Evolutionary conservation across 164 flowering plant genomes (phyloP).

Genomic region (Taxillus chinensis): DNA sequence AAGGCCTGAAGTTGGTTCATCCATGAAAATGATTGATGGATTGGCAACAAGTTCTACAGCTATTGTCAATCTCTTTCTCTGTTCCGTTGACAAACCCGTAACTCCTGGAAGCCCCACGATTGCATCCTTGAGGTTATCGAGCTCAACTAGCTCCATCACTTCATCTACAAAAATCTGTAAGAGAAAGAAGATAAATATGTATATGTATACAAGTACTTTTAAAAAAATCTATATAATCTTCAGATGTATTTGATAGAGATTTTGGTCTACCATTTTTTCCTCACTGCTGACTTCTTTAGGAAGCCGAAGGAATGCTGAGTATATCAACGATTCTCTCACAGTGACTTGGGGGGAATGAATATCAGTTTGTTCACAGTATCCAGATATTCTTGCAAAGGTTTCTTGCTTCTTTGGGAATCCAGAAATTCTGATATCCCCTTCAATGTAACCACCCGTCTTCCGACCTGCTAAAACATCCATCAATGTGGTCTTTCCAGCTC

Average conservation of each 20-base stretch:
- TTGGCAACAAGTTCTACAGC: conserved; percentile 98
- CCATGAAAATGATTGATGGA: conserved; percentile 97
- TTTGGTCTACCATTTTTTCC: conserved; percentile 56
- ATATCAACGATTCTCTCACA: conserved; percentile 67
- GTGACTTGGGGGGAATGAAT: conserved; percentile 78
- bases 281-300: conserved; percentile 59
- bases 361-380: conserved; percentile 67
- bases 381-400: conserved; percentile 94
- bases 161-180: conserved; percentile 72
- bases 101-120: conserved; percentile 88
- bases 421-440: conserved; percentile 79
- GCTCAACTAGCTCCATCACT: conserved; percentile 88
- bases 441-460: conserved; percentile 75
- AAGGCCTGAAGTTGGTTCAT: conserved; percentile 96
- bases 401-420: conserved; percentile 85
- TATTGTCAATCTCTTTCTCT: conserved; percentile 84
- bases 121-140: conserved; percentile 64
- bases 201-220: no score
- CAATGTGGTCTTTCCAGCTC: conserved; percentile 86
- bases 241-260: neutral
- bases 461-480: conserved; percentile 91
- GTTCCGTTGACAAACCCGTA: conserved; percentile 90
- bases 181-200: neutral
- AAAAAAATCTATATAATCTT: no score
- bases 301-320: conserved; percentile 86